phyloP scores from a whole-genome alignment of 108 stramenopile species.

The Skeletonema potamos region DNA sequence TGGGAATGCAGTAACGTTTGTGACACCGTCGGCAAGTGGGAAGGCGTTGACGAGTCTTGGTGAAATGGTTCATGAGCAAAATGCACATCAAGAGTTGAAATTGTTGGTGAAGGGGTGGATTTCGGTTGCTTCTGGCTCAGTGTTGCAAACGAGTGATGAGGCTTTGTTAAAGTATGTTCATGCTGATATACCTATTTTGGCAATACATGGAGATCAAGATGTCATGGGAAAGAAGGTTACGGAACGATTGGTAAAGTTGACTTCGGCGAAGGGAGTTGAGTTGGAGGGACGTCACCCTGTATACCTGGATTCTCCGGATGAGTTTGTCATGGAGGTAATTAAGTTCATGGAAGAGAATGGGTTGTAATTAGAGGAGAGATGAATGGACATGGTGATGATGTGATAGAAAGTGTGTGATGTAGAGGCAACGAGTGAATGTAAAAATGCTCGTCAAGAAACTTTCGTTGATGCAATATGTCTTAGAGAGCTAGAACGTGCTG shows the following conservation, averaged over 20 bases:
- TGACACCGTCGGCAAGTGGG: conserved; percentile 82
- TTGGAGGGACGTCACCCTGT: conserved; percentile 71
- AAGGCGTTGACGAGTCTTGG: conserved; percentile 55
- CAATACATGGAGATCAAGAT: conserved; percentile 72
- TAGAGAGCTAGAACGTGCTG: too few species aligned
- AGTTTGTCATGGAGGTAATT: conserved; percentile 55
- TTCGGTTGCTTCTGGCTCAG: conserved; percentile 63
- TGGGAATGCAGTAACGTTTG: conserved; percentile 42
- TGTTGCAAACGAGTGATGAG: conserved; percentile 23
- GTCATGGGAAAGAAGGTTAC: conserved; percentile 46
- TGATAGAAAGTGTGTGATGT: too few species aligned
- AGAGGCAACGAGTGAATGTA: too few species aligned
- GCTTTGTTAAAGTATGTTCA: neutral
- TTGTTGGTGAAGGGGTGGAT: conserved; percentile 60
- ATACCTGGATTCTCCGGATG: conserved; percentile 71
- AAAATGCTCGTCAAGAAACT: too few species aligned
- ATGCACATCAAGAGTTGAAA: neutral
- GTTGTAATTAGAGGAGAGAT: neutral
- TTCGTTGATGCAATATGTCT: too few species aligned
- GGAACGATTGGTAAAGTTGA: conserved; percentile 33
- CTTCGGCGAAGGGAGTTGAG: conserved; percentile 53
- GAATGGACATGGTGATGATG: neutral
- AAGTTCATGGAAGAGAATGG: conserved; percentile 48
- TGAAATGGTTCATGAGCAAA: conserved; percentile 9
- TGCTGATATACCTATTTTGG: conserved; percentile 40